These are phyloP conservation scores for Populus trichocarpa DNA, from an alignment of 441 rosid genomes.

Conservation along the genomic window DNA sequence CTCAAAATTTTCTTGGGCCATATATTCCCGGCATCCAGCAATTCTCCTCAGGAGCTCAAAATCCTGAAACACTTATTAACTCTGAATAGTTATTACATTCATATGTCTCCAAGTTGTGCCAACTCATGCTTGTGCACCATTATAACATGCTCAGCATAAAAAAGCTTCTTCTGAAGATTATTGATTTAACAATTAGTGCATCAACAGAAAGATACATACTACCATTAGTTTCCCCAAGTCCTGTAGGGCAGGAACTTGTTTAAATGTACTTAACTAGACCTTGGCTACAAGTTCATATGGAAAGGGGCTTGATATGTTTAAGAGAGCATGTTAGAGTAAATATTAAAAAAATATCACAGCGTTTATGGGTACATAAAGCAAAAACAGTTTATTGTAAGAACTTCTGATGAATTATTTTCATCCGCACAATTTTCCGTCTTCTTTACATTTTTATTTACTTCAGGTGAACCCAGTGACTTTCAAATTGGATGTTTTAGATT, in stretches of 20 bases:
- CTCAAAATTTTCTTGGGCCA: conserved; percentile 82
- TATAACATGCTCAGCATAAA: not conserved
- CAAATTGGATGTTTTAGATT: no score
- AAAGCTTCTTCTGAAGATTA: conserved; percentile 1
- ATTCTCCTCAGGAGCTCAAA: conserved; percentile 58
- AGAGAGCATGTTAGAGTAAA: not conserved
- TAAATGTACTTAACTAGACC: not conserved
- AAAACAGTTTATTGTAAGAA: not conserved
- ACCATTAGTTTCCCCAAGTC: not conserved
- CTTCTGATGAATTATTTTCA: not conserved
- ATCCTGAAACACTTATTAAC: conserved; percentile 43
- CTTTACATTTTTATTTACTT: no score
- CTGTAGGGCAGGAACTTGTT: not conserved
- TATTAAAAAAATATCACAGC: not conserved
- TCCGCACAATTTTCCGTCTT: not conserved
- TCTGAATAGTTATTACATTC: not conserved
- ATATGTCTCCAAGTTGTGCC: not conserved
- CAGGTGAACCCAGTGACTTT: not conserved
- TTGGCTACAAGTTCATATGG: not conserved
- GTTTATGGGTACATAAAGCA: no score
- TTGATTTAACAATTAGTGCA: not conserved
- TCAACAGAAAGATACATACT: not conserved
- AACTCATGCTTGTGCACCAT: not conserved
- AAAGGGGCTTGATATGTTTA: not conserved
- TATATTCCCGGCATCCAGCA: conserved; percentile 63